phyloP scores from a whole-genome alignment of 768 basidiomycete species.

The Amanita subjunquillea region DNA sequence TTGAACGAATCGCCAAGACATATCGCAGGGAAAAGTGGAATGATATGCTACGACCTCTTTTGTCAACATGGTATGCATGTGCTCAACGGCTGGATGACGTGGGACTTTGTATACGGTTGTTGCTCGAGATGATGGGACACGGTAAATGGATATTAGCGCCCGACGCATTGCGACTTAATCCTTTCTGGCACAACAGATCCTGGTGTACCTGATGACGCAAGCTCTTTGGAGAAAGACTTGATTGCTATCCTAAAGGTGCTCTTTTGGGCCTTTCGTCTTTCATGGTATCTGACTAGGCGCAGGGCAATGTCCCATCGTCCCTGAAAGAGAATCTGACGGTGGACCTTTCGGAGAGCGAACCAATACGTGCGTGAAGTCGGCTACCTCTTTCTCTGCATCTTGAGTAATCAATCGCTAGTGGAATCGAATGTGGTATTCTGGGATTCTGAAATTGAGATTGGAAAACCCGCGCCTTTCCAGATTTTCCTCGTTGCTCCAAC shows the following conservation, averaged over 20 bases:
- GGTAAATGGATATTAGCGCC: conserved; percentile 30
- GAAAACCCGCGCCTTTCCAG: conserved; percentile 64
- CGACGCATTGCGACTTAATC: not conserved
- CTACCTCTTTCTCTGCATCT: not conserved
- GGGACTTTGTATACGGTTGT: conserved; percentile 62
- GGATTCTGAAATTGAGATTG: conserved; percentile 49
- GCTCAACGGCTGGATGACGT: conserved; percentile 71
- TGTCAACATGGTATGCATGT: conserved; percentile 76
- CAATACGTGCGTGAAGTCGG: conserved; percentile 39
- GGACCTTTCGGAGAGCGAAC: conserved; percentile 51
- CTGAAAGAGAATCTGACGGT: conserved; percentile 48
- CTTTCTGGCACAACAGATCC: conserved; percentile 16
- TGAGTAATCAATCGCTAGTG: conserved; percentile 32
- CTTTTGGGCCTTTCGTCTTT: not conserved
- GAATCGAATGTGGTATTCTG: conserved; percentile 63
- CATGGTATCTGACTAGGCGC: not conserved
- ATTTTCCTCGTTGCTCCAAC: conserved; percentile 47
- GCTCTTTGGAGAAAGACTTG: conserved; percentile 56
- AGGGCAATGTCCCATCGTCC: conserved; percentile 65
- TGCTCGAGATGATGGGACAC: conserved; percentile 77
- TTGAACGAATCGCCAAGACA: conserved; percentile 83
- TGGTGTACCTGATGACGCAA: conserved; percentile 34
- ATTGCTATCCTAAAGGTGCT: conserved; percentile 56
- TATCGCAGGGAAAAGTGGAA: conserved; percentile 85
- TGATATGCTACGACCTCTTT: conserved; percentile 60